phyloP scores from a whole-genome alignment of 2,329 filamentous ascomycete species.

The Clarireedia paspali region DNA sequence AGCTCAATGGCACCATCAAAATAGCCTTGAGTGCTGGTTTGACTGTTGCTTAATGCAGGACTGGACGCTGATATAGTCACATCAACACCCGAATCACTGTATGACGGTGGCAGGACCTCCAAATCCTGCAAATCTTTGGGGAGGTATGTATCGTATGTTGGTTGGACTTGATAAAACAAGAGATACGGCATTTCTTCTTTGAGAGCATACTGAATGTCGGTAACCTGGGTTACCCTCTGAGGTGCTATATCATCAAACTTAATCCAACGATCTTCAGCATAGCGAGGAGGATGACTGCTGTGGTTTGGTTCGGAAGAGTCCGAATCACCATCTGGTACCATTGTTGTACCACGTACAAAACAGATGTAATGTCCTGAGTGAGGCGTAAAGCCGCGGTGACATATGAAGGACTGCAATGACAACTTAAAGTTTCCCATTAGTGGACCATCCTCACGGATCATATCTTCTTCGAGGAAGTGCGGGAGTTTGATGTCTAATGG shows the following conservation, averaged over 20 bases:
- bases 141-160: constrained; percentile 55
- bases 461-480: constrained; percentile 79
- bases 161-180: constrained; percentile 90
- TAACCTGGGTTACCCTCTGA: constrained; percentile 65
- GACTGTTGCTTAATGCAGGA: background rate
- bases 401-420: constrained; percentile 83
- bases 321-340: constrained; percentile 51
- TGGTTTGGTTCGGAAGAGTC: constrained; percentile 39
- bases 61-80: constrained; percentile 13
- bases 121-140: constrained; percentile 27
- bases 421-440: constrained; percentile 88
- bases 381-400: constrained; percentile 78
- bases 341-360: constrained; percentile 67
- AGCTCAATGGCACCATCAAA: constrained; percentile 38
- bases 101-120: constrained; percentile 45
- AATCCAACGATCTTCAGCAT: constrained; percentile 74
- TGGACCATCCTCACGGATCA: constrained; percentile 51
- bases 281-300: constrained; percentile 48
- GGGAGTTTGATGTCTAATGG: constrained; percentile 77
- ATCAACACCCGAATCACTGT: constrained; percentile 36
- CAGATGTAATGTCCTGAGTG: constrained; percentile 89
- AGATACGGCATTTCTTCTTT: constrained; percentile 89
- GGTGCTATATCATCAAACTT: constrained; percentile 80
- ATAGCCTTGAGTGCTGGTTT: constrained; percentile 23
- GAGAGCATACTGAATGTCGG: constrained; percentile 64